Base-by-base conservation (phyloP, 805 yeast species). In the Starmerella stigmatis region DNA sequence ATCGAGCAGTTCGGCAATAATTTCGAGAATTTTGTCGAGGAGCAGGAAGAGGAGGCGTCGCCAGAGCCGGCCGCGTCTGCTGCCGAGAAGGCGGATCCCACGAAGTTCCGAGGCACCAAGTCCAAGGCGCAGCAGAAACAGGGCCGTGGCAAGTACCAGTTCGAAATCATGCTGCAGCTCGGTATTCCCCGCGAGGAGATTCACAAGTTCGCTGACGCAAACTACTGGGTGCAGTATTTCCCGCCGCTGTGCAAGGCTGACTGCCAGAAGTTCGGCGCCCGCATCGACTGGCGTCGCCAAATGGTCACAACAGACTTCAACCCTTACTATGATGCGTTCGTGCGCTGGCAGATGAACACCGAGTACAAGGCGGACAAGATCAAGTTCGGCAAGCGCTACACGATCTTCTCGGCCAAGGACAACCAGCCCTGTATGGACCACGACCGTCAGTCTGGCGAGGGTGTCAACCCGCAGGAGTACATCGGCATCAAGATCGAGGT, bases 341-440 rank as follows among this genome's bases (percentile, higher is more conserved):
- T 89, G 46, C 78, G 89, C 71, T 92, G 98, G 98, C 95, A 86
- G 67, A 84, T 92, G 78, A 85, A 80, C 67, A 72, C 80, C 62
- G 77, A 92, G 64, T 84, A 78, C 70, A 86, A 76, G 38, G 68
- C 73, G 48, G 94, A 89, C 53, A 89, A 86, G 69, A 86, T 92
- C 69, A 92, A 89, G 71, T 92, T 92, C 57, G 98, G 98, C 66
- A 94, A 89, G 71, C 81, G 98, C 70, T 85, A 86, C 72, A 92
- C 98, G 55, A 85, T 92, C 60, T 92, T 85, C 69, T 88, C 97
- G 33, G 94, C 86, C 63, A 89, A 84, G 69, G 98, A 92, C 67
- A 96, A 96, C 54, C 98, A 92, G 72, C 94, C 98, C 31, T 92
- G 98, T 73, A 88, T 92, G 89, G 98, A 92, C 67, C 98, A 92